Conservation (phyloP, 768 basidiomycete species). For the Podaxis carcinomalis region DNA sequence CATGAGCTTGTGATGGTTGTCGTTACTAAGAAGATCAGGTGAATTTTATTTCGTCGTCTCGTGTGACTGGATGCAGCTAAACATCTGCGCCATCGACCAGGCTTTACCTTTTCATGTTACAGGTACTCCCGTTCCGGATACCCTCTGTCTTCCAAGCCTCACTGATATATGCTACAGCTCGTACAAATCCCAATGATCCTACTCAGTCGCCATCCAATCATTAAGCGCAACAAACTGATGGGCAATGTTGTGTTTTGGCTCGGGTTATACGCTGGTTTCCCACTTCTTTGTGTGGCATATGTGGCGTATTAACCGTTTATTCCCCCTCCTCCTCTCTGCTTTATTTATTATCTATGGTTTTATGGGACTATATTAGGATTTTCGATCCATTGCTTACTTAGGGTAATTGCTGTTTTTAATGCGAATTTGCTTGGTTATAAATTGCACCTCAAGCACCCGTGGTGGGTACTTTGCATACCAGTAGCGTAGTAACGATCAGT, state of each 20-base stretch:
- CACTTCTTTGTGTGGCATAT: slow-evolving; percentile 79
- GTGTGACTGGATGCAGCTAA: background rate
- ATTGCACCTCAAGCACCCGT: no score
- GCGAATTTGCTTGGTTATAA: background rate
- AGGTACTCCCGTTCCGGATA: slow-evolving; percentile 33
- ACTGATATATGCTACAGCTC: slow-evolving; percentile 41
- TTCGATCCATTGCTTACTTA: background rate
- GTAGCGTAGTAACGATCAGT: no score
- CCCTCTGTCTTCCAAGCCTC: background rate
- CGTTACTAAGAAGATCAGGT: slow-evolving; percentile 90
- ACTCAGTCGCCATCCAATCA: slow-evolving; percentile 66
- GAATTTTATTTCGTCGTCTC: slow-evolving; percentile 18
- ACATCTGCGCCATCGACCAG: slow-evolving; percentile 29
- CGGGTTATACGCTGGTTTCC: slow-evolving; percentile 89
- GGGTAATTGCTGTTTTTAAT: background rate
- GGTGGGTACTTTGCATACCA: no score
- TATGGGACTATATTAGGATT: background rate
- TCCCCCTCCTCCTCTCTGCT: background rate
- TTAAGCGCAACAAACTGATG: slow-evolving; percentile 78
- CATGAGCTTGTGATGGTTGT: slow-evolving; percentile 97
- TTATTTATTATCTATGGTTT: background rate
- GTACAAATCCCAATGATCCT: slow-evolving; percentile 90
- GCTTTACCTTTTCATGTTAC: slow-evolving; percentile 81
- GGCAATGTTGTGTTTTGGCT: slow-evolving; percentile 92
- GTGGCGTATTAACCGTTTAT: slow-evolving; percentile 32